Base-by-base conservation (phyloP, 768 basidiomycete species). In the Asterophora parasitica region DNA sequence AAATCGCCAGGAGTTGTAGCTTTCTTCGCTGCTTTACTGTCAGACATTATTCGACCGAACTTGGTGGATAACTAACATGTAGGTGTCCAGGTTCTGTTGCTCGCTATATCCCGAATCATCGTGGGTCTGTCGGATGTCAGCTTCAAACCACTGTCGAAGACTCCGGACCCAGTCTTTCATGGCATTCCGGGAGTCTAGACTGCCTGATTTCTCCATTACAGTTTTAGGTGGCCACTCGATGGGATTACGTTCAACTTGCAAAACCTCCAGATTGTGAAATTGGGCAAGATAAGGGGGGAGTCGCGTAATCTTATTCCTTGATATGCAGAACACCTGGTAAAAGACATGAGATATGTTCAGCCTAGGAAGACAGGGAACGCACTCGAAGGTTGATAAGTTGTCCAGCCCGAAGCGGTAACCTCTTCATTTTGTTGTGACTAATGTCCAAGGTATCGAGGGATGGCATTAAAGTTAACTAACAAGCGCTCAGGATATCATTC, bases 371-470 rank as follows among this genome's bases (percentile, higher is more conserved):
- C 19, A 38, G 17, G 19, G 40, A 26, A 61, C 76, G 17, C 62
- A 89, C 91, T 54, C 82, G 78, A 51, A 99, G 81, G 49, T 85
- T 78, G 42, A 77, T 65, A 33, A 99, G 76, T 5, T 82, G 77
- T 5, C 93, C 93, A 13, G 93, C 88, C 51, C 83, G 76, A 4
- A 78, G 67, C 9, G 96, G 96, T 16, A 98, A 70, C 41, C 74
- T 70, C 62, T 78, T 83, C 56, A 99, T 80, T 67, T 85, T 90
- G 70, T 99, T 99, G 55, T 89, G 83, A 54, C 91, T 93, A 35
- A 99, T 77, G 65, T 99, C 96, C 53, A 99, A 71, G 49, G 93
- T 95, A 67, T 99, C 95, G 46, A 99, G 75, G 5, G 85, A 85
- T 3, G 85, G 81, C 71, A 98, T 82, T 13, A 81, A 70, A 37